phyloP scores from a whole-genome alignment of 1,284 basidiomycete genomes.

The Boletellus deceptivus region DNA sequence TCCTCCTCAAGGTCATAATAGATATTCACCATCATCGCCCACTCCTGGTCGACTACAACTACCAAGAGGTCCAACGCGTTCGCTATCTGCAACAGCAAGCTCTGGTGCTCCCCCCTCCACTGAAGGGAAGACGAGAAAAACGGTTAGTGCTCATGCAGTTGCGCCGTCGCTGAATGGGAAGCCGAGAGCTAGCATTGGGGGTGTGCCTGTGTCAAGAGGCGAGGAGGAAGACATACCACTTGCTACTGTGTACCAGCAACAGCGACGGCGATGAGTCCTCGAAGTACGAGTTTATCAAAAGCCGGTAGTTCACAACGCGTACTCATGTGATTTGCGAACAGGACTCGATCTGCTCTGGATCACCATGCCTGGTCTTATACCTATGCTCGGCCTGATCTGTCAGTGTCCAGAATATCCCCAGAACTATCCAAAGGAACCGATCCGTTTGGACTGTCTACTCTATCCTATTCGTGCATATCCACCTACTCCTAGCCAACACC shows the following conservation, averaged over 20 bases:
- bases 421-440: slow-evolving; percentile 20
- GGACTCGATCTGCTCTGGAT: slow-evolving; percentile 8
- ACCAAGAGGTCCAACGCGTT: slow-evolving; percentile 52
- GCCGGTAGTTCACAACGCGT: background rate
- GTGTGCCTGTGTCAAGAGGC: slow-evolving; percentile 31
- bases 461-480: slow-evolving; percentile 27
- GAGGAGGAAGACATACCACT: slow-evolving; percentile 78
- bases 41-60: slow-evolving; percentile 27
- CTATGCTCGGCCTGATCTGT: slow-evolving; percentile 21
- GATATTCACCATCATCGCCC: slow-evolving; percentile 35
- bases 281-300: slow-evolving; percentile 12
- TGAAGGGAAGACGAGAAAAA: slow-evolving; percentile 64
- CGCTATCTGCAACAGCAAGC: slow-evolving; percentile 61
- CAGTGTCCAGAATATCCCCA: slow-evolving; percentile 26
- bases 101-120: slow-evolving; percentile 40
- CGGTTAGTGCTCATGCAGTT: slow-evolving; percentile 60
- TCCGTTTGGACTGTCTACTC: slow-evolving; percentile 21
- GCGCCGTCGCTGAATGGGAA: slow-evolving; percentile 39
- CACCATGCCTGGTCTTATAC: slow-evolving; percentile 1
- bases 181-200: slow-evolving; percentile 40
- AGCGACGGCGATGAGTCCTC: slow-evolving; percentile 50
- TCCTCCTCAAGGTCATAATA: slow-evolving; percentile 40
- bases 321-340: slow-evolving; percentile 14
- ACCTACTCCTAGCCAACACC: slow-evolving; percentile 23
- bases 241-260: slow-evolving; percentile 67